Base-by-base conservation (phyloP, 2,329 filamentous ascomycete genomes). In the Alternaria brassicicola region DNA sequence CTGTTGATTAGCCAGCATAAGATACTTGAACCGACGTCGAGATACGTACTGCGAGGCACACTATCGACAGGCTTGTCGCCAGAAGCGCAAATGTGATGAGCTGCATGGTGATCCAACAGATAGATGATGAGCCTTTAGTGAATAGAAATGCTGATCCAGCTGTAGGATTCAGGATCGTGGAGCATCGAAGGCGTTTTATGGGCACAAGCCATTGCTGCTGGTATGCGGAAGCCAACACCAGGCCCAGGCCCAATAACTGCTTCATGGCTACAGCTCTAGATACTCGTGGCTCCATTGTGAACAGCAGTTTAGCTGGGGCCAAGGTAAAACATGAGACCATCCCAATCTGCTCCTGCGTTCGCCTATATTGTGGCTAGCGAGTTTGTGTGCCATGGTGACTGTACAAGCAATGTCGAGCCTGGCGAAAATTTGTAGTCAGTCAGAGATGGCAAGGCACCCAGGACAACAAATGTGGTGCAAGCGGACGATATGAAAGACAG, bases 11-110 rank as follows among this genome's bases (percentile, higher is more conserved):
- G 23, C 63, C 28, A 56, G 53, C 46, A 52, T 30, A 35, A 23
- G 17, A 9, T 9, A 9, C 6, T 3, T 19, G 8, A 6, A 15
- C 26, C 10, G 8, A 19, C 3, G 8, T 4, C 35, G 25, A 36
- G 19, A 1, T 30, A 55, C 65, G 9, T 64, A 73, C 71, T n/a
- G 67, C 70, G n/a, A 65, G 39, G 39, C 61, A 68, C 28, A 65
- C 15, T 28, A 59, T 36, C 17, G 57, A 53, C 8, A 72, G 39
- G 35, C 55, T 42, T 12, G 60, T 58, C 15, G 68, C 21, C 10
- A 68, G 7, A 8, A 71, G 35, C 9, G 61, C 43, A 28, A 65
- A 42, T 1, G 59, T 58, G 28, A 52, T 49, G 17, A 67, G 55
- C 23, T 68, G 59, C 70, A 73, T 73, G 15, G 26, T 64, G 61